Percentiles rank a stretch among this genome's conserved stretches.
phyloP scores from a whole-genome alignment of 2,329 filamentous ascomycete genomes.

The Trichoderma atrobrunneum region DNA sequence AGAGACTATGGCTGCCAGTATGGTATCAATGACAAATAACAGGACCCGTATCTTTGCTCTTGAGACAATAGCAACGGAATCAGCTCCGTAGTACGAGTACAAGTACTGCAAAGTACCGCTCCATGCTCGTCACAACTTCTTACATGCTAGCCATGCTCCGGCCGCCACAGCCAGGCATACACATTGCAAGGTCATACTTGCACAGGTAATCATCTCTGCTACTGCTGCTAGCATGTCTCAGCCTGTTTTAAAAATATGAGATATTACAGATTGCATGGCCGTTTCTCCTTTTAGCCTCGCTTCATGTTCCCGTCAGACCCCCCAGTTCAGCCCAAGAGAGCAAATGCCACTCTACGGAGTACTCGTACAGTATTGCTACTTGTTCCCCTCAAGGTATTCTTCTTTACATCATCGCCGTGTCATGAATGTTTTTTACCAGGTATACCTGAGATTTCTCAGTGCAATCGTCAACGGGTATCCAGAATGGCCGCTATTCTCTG shows the following conservation, averaged over 20 bases:
- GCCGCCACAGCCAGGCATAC: neutral
- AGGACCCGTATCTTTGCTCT: neutral
- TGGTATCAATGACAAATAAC: neutral
- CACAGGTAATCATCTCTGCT: neutral
- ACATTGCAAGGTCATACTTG: neutral
- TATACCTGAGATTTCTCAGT: neutral
- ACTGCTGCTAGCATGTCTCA: neutral
- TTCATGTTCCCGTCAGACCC: neutral
- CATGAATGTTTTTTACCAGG: neutral
- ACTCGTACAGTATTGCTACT: neutral
- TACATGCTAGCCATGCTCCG: neutral
- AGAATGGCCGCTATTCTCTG: neutral
- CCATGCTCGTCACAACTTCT: neutral
- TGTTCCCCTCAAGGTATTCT: neutral
- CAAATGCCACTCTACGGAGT: neutral
- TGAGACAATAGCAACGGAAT: neutral
- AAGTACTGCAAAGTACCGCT: neutral
- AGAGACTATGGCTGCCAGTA: neutral
- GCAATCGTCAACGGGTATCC: neutral
- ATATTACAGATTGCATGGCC: neutral
- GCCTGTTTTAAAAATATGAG: neutral
- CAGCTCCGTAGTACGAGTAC: neutral
- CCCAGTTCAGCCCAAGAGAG: neutral
- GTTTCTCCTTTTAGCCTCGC: constrained; percentile 15
- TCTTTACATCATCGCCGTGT: neutral